Conservation (phyloP, 495 filamentous ascomycete genomes). For the Xylaria longipes region DNA sequence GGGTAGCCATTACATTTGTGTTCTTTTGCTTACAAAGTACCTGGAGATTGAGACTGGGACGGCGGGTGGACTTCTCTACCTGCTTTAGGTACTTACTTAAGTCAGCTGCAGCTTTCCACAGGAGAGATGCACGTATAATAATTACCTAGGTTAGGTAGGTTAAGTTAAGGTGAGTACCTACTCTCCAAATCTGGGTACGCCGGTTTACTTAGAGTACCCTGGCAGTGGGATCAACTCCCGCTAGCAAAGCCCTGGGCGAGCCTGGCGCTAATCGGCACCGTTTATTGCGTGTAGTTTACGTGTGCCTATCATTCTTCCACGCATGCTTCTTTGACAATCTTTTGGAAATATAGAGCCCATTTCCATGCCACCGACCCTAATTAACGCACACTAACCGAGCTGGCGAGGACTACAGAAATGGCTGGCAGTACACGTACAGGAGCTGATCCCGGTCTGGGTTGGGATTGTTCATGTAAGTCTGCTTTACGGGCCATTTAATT, state of each 20-base stretch:
- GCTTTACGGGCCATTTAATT: background rate
- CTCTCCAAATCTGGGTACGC: slow-evolving; percentile 3
- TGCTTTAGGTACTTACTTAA: too few species aligned
- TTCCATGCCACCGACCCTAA: background rate
- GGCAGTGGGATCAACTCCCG: slow-evolving; percentile 16
- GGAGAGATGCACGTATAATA: background rate
- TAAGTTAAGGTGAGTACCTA: background rate
- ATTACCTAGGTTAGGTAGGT: background rate
- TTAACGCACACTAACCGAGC: background rate
- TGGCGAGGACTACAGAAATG: background rate
- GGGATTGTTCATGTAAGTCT: background rate
- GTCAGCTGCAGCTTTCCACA: background rate
- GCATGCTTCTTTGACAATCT: slow-evolving; percentile 9
- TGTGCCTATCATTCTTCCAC: slow-evolving; percentile 10
- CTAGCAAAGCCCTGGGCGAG: background rate
- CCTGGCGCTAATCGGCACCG: slow-evolving; percentile 17
- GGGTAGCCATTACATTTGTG: background rate
- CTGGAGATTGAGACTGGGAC: background rate
- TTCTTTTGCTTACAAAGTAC: background rate
- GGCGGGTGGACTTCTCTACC: background rate
- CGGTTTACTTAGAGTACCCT: background rate
- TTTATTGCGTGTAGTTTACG: background rate
- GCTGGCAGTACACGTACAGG: background rate
- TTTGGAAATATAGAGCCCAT: background rate
- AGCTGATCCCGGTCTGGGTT: slow-evolving; percentile 4